A percentile compares a stretch with the other conserved stretches of the same genome.
These are phyloP conservation scores for Vitis rotundifolia DNA, from an alignment of 164 flowering plant genomes.

Conservation along the genomic window DNA sequence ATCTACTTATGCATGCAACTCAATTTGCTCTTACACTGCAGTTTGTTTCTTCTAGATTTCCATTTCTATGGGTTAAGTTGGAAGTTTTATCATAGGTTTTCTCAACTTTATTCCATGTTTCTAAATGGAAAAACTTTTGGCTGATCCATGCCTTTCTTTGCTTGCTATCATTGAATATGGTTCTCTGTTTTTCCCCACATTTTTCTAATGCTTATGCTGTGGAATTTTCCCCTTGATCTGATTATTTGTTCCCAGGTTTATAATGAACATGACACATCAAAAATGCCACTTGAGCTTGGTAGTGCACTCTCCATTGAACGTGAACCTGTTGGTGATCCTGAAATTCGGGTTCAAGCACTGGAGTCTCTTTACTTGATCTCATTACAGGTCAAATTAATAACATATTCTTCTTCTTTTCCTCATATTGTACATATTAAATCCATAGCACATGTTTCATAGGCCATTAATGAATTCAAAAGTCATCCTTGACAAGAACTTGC, in stretches of 20 bases:
- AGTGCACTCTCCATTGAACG: slow-evolving; percentile 87
- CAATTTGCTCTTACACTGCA: background rate
- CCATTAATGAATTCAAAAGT: background rate
- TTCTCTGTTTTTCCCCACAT: background rate
- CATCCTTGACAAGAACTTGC: no score
- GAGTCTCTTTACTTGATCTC: slow-evolving; percentile 83
- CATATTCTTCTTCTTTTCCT: background rate
- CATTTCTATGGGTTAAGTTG: background rate
- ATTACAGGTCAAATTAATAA: slow-evolving; percentile 55
- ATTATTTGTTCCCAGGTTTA: slow-evolving; percentile 51
- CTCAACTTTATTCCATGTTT: background rate
- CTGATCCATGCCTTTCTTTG: no score
- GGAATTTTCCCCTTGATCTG: background rate
- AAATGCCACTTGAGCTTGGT: slow-evolving; percentile 92
- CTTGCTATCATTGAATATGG: background rate
- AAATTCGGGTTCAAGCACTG: slow-evolving; percentile 74
- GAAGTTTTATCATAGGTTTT: background rate
- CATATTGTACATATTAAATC: background rate
- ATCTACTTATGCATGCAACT: background rate
- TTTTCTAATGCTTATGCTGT: no score
- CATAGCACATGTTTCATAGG: no score
- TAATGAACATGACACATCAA: slow-evolving; percentile 69
- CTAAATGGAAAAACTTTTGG: background rate
- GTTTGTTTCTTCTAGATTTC: background rate
- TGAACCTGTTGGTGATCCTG: slow-evolving; percentile 80